Evolutionary conservation across 768 basidiomycete species (phyloP).

Genomic region (Pleurotus giganteus): DNA sequence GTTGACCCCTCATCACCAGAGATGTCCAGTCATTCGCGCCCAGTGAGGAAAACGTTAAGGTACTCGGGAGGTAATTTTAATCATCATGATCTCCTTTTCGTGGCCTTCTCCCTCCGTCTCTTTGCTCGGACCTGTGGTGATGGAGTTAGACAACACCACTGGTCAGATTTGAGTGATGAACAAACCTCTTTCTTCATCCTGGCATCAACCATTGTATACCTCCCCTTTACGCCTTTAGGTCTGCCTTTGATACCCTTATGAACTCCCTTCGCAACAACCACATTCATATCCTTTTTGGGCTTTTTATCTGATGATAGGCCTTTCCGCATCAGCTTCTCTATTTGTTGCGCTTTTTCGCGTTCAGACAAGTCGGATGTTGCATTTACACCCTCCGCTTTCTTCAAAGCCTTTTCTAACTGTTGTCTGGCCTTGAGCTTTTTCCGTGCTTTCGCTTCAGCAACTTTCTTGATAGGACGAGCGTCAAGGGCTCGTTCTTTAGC

Average conservation of each 20-base stretch:
- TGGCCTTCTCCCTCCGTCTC: constrained; percentile 76
- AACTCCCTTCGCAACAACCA: constrained; percentile 89
- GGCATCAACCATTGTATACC: constrained; percentile 92
- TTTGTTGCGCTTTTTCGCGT: constrained; percentile 89
- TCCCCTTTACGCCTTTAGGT: constrained; percentile 94
- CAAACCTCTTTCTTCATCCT: constrained; percentile 91
- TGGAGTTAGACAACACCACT: too few species aligned
- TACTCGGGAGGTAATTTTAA: too few species aligned
- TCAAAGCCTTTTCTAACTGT: constrained; percentile 86
- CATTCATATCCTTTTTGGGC: constrained; percentile 70
- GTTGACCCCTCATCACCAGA: too few species aligned
- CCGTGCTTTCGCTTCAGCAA: constrained; percentile 96
- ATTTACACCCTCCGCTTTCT: constrained; percentile 93
- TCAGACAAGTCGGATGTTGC: constrained; percentile 90
- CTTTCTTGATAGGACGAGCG: constrained; percentile 97
- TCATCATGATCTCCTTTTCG: constrained; percentile 52
- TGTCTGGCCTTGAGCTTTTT: constrained; percentile 91
- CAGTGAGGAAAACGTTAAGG: too few species aligned
- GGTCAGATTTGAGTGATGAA: too few species aligned
- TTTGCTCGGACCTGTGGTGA: constrained; percentile 68
- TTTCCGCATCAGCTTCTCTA: constrained; percentile 88
- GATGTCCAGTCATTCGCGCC: background rate
- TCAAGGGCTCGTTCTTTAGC: constrained; percentile 93
- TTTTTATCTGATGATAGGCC: constrained; percentile 68
- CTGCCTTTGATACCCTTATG: constrained; percentile 90